phyloP scores from a whole-genome alignment of 2,329 filamentous ascomycete species.

The Xylaria sp. region DNA sequence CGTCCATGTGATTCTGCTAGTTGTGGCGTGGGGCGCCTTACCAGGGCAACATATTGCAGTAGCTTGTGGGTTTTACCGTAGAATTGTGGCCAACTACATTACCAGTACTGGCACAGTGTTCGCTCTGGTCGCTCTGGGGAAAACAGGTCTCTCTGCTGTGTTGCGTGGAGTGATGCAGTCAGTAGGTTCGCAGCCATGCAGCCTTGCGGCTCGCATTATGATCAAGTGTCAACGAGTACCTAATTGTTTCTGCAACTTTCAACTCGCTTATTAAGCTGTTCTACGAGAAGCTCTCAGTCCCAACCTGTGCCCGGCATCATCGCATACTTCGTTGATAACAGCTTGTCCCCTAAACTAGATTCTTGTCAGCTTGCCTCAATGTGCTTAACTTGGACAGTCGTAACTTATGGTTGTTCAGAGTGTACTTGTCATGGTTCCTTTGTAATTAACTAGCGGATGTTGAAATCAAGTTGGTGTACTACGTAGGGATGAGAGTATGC shows the following conservation, averaged over 20 bases:
- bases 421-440: background rate
- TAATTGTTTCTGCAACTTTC: background rate
- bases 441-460: background rate
- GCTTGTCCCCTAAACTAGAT: background rate
- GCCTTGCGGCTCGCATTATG: slow-evolving; percentile 27
- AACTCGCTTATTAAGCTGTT: background rate
- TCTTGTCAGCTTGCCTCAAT: background rate
- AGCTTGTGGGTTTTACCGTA: background rate
- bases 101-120: slow-evolving; percentile 28
- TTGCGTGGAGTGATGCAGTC: slow-evolving; percentile 14
- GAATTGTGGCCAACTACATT: background rate
- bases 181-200: slow-evolving; percentile 35
- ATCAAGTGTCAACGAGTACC: slow-evolving; percentile 9
- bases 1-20: slow-evolving; percentile 10
- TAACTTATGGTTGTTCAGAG: background rate
- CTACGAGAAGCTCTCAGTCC: background rate
- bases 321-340: background rate
- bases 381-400: background rate
- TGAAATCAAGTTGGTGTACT: background rate
- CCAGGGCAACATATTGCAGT: slow-evolving; percentile 9
- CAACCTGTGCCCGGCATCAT: background rate
- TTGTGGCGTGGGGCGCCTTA: slow-evolving; percentile 17
- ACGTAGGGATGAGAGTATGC: background rate
- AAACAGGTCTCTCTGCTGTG: slow-evolving; percentile 14
- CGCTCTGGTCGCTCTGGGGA: slow-evolving; percentile 5